Percentiles rank a stretch among this genome's conserved stretches.
These are phyloP conservation scores for Aphanomyces astaci DNA, from an alignment of 352 stramenopile genomes.

Conservation along the genomic window DNA sequence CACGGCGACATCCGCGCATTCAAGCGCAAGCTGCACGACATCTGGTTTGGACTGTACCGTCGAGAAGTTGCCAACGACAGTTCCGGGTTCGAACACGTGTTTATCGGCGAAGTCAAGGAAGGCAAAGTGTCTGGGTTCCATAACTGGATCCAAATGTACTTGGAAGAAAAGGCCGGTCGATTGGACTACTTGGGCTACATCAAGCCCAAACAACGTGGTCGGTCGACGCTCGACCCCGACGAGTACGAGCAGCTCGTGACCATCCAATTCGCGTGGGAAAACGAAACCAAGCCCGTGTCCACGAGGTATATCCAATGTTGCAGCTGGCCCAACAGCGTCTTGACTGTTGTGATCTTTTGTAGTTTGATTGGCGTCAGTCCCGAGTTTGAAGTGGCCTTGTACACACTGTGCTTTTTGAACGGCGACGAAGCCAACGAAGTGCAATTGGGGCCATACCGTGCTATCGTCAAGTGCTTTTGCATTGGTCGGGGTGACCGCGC, in stretches of 20 bases:
- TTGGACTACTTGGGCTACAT: constrained; percentile 94
- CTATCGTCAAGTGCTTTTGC: constrained; percentile 86
- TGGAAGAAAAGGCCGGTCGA: constrained; percentile 87
- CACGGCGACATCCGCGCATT: constrained; percentile 59
- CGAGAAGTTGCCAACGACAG: constrained; percentile 83
- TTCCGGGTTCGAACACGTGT: constrained; percentile 95
- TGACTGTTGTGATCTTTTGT: not conserved
- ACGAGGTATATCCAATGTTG: constrained; percentile 50
- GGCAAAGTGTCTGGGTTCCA: constrained; percentile 89
- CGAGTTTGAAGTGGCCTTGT: constrained; percentile 96
- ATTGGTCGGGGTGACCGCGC: constrained; percentile 61
- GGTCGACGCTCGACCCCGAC: constrained; percentile 54
- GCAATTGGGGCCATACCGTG: constrained; percentile 73
- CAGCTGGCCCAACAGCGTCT: no score
- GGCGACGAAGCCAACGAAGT: constrained; percentile 83
- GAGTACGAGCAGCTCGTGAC: constrained; percentile 91
- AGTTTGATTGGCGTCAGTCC: constrained; percentile 91
- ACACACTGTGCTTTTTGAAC: constrained; percentile 93
- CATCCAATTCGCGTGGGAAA: constrained; percentile 91
- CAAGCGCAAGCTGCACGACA: constrained; percentile 88
- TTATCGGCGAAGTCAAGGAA: constrained; percentile 93
- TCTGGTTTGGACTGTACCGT: constrained; percentile 94
- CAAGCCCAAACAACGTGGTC: constrained; percentile 70
- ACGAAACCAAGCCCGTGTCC: constrained; percentile 83
- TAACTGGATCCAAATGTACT: constrained; percentile 97